Percentiles rank a stretch among this genome's conserved stretches.
Evolutionary conservation across 495 filamentous ascomycete genomes (phyloP).

Genomic region (Aspergillus incahuasiensis): DNA sequence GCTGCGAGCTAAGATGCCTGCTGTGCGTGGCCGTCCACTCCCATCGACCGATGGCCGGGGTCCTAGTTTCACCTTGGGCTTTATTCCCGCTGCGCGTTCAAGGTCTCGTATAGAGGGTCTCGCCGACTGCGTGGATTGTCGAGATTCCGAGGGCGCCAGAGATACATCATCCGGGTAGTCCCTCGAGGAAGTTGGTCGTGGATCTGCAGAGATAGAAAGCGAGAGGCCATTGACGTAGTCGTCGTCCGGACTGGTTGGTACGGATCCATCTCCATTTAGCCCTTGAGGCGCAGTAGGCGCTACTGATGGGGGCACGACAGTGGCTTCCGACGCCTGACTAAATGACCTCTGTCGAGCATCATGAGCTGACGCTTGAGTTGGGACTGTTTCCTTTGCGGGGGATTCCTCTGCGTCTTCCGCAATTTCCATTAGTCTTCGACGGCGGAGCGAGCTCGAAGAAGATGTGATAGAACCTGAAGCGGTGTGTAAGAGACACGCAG

Average conservation of each 20-base stretch:
- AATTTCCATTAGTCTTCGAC: slow-evolving; percentile 79
- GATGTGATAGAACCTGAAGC: slow-evolving; percentile 84
- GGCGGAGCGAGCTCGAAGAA: slow-evolving; percentile 73
- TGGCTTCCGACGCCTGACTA: slow-evolving; percentile 39
- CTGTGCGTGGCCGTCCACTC: slow-evolving; percentile 59
- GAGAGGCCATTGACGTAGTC: slow-evolving; percentile 19
- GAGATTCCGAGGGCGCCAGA: slow-evolving; percentile 34
- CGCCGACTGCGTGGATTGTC: slow-evolving; percentile 60
- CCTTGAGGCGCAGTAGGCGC: slow-evolving; percentile 15
- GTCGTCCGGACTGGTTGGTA: slow-evolving; percentile 17
- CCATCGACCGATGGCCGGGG: slow-evolving; percentile 74
- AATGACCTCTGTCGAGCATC: slow-evolving; percentile 29
- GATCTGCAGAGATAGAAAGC: slow-evolving; percentile 11
- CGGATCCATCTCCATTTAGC: slow-evolving; percentile 16
- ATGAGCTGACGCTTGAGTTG: slow-evolving; percentile 9
- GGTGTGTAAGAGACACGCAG: slow-evolving; percentile 85
- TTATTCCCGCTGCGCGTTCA: slow-evolving; percentile 49
- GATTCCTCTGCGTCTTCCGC: slow-evolving; percentile 75
- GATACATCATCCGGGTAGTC: slow-evolving; percentile 37
- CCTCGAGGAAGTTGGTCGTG: slow-evolving; percentile 21
- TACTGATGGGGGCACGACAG: slow-evolving; percentile 27
- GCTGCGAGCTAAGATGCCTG: slow-evolving; percentile 39
- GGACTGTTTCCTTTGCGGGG: slow-evolving; percentile 49
- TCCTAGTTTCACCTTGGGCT: slow-evolving; percentile 76
- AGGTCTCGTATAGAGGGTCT: slow-evolving; percentile 58